Evolutionary conservation across 257 asterid genomes (phyloP), one percentile per base, ranked within the genome.

Genomic region (Haberlea rhodopensis): DNA sequence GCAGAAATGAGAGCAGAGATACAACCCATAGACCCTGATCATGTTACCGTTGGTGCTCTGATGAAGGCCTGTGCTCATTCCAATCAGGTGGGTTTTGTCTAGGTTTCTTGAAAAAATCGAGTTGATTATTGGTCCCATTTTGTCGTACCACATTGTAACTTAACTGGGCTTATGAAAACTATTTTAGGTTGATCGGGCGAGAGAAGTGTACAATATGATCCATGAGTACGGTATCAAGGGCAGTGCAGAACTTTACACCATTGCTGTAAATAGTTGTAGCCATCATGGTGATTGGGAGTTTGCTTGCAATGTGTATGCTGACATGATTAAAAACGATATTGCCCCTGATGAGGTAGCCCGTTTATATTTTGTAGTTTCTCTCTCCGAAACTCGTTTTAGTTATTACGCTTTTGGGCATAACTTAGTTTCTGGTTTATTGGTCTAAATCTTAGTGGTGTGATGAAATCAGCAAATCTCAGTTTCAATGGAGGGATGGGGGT

Each of bases 221-320:
- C 84, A 81, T 67, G 68, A 84, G 80, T 89, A 82, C 74, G 77
- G 77, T 73, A 89, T 92, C 74, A 84, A 78, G 78, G 99, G 99
- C 67, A 82, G 88, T 53, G 91, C 99, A 55, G 97, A 89, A 81
- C 89, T 92, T 59, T 92, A 89, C 82, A 92, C 99, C 22, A 89
- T 92, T 75, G 99, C 99, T 69, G 85, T 92, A 45, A 89, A 92
- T 78, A 79, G 96, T 85, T 92, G 97, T 79, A 87, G 96, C 67
- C 95, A 82, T 67, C 81, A 76, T 73, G 96, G 94, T 70, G 96
- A 86, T 74, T 92, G 99, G 99, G 96, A 89, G 61, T 85, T 89
- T 37, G 99, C 99, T 43, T 79, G 88, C 76, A 68, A 83, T 45
- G 80, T 92, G 69, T 92, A 87, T 63, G 79, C 79, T 77, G 99